Conservation (phyloP, 2,329 filamentous ascomycete genomes). For the Colletotrichum simmondsii region DNA sequence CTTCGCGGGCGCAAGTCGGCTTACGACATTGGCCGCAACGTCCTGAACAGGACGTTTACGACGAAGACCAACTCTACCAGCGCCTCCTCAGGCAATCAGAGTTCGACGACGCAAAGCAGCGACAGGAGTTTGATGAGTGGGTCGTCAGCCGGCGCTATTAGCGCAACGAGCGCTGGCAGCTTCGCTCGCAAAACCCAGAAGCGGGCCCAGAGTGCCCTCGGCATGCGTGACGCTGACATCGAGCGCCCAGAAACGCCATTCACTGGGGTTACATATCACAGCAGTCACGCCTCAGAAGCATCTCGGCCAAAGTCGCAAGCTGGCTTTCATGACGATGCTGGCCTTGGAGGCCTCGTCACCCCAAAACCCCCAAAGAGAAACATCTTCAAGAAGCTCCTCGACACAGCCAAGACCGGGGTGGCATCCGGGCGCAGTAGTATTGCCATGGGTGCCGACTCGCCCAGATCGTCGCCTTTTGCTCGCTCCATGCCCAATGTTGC, state of each 20-base stretch:
- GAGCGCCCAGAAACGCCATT: conserved; percentile 73
- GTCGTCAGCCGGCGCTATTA: conserved; percentile 88
- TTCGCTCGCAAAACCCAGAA: conserved; percentile 80
- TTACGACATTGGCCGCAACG: conserved; percentile 78
- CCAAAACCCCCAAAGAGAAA: conserved; percentile 86
- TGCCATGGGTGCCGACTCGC: conserved; percentile 64
- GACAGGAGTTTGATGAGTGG: conserved; percentile 94
- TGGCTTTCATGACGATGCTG: conserved; percentile 74
- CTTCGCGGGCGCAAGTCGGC: conserved; percentile 77
- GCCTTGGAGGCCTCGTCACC: conserved; percentile 80
- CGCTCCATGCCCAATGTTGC: conserved; percentile 52
- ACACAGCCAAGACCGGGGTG: conserved; percentile 92
- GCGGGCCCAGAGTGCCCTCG: conserved; percentile 73
- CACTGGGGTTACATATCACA: conserved; percentile 89
- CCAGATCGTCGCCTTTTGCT: conserved; percentile 55
- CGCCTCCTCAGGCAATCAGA: conserved; percentile 78
- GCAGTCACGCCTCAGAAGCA: conserved; percentile 79
- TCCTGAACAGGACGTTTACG: conserved; percentile 83
- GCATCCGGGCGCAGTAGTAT: conserved; percentile 90
- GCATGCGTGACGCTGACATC: conserved; percentile 65
- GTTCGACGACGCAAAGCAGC: conserved; percentile 80
- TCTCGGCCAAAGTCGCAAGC: conserved; percentile 73
- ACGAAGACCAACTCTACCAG: conserved; percentile 88
- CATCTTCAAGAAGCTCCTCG: conserved; percentile 95
- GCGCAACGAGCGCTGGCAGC: conserved; percentile 94